These are phyloP conservation scores for Podospora fimiseda DNA, from an alignment of 495 filamentous ascomycete genomes.

Conservation along the genomic window DNA sequence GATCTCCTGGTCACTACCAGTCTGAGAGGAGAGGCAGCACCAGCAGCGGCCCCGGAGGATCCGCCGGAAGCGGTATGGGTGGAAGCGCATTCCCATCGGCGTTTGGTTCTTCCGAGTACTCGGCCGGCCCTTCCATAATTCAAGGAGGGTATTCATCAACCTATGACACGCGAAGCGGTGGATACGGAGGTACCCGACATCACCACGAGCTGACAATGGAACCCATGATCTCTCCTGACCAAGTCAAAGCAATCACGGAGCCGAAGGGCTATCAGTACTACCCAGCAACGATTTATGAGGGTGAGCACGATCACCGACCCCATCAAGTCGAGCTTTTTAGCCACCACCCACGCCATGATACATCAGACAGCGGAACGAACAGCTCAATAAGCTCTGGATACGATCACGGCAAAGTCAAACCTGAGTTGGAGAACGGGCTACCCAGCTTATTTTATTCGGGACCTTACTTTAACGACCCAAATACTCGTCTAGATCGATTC, in stretches of 20 bases:
- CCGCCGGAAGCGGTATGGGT: constrained; percentile 43
- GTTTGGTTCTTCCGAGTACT: constrained; percentile 32
- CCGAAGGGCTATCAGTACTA: constrained; percentile 45
- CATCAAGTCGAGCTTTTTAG: constrained; percentile 39
- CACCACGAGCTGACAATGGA: constrained; percentile 40
- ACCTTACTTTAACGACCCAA: constrained; percentile 27
- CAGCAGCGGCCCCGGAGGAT: constrained; percentile 65
- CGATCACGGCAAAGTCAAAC: constrained; percentile 37
- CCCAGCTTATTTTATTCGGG: constrained; percentile 40
- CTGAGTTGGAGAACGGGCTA: constrained; percentile 35
- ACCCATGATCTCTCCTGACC: constrained; percentile 39
- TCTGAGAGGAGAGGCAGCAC: constrained; percentile 69
- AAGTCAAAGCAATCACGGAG: constrained; percentile 38
- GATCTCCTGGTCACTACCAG: constrained; percentile 90
- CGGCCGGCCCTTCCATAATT: constrained; percentile 28
- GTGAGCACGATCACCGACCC: constrained; percentile 29
- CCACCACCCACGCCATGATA: constrained; percentile 28
- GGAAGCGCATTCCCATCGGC: constrained; percentile 39
- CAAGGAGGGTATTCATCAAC: constrained; percentile 20
- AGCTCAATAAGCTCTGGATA: constrained; percentile 19
- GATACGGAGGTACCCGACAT: constrained; percentile 35
- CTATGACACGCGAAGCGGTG: constrained; percentile 34
- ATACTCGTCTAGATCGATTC: constrained; percentile 40
- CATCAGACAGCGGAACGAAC: constrained; percentile 22
- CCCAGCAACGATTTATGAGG: constrained; percentile 39